Conservation (phyloP, 202 grass and related monocot genomes). For the Carex arenaria region DNA sequence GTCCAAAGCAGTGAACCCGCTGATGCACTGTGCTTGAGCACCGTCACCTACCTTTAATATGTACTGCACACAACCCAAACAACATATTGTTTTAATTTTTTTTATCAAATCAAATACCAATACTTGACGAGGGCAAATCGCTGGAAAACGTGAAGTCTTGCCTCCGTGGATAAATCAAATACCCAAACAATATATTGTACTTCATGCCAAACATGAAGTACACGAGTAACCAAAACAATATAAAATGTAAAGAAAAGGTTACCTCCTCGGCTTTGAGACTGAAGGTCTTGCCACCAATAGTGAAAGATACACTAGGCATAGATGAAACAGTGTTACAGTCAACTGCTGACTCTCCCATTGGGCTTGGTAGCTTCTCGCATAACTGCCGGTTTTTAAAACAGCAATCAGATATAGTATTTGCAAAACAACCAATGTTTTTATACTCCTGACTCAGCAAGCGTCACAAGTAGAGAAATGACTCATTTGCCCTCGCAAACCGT, state of each 20-base stretch:
- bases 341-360: conserved; percentile 75
- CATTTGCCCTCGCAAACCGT: too few species aligned
- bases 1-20: conserved; percentile 76
- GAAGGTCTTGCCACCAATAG: conserved; percentile 65
- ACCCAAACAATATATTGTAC: conserved; percentile 22
- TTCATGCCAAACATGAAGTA: background rate
- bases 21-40: conserved; percentile 56
- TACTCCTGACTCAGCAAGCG: too few species aligned
- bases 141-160: too few species aligned
- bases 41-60: conserved; percentile 55
- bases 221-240: background rate
- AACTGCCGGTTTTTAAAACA: conserved; percentile 41
- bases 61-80: conserved; percentile 45
- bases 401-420: background rate
- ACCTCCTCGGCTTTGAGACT: conserved; percentile 67
- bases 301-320: conserved; percentile 65
- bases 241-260: background rate
- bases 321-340: conserved; percentile 53
- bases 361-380: conserved; percentile 59
- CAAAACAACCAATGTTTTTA: background rate
- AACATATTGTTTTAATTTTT: conserved; percentile 13
- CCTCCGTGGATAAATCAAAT: too few species aligned
- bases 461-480: too few species aligned
- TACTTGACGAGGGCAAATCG: too few species aligned
- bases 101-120: background rate